A percentile compares a stretch with the other conserved stretches of the same genome.
phyloP scores from a whole-genome alignment of 2,329 filamentous ascomycete species.

The Penicillium sp. region DNA sequence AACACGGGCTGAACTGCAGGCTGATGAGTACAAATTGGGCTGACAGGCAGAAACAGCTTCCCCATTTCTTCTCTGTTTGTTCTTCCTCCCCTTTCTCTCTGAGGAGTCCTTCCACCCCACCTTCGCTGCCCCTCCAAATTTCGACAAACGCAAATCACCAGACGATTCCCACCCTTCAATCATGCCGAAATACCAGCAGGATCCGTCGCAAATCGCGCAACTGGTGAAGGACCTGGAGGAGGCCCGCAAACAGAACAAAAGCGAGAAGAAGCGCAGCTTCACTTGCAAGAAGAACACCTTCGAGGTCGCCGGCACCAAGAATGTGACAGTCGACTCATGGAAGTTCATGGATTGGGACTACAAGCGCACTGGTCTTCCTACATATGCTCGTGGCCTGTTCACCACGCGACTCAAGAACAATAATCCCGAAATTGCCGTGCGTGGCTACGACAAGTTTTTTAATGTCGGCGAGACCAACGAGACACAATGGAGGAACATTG shows the following conservation, averaged over 20 bases:
- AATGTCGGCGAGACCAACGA: constrained; percentile 81
- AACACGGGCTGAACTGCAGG: not conserved
- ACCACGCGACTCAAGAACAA: constrained; percentile 72
- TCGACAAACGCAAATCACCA: not conserved
- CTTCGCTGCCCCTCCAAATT: constrained; percentile 11
- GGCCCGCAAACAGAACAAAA: constrained; percentile 52
- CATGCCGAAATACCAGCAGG: constrained; percentile 55
- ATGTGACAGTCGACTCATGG: constrained; percentile 84
- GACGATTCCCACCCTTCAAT: not conserved
- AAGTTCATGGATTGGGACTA: constrained; percentile 95
- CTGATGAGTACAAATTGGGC: not conserved
- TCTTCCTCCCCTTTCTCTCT: not conserved
- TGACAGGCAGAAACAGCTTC: too few relatives aligned
- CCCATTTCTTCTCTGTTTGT: too few relatives aligned
- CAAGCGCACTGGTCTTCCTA: constrained; percentile 82
- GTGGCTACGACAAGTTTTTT: constrained; percentile 99
- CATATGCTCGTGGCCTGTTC: constrained; percentile 91
- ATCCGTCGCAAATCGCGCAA: constrained; percentile 67
- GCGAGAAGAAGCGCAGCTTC: constrained; percentile 60
- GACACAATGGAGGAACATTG: constrained; percentile 82
- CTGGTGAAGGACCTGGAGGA: constrained; percentile 69
- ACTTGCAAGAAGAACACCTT: constrained; percentile 83
- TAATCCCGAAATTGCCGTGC: constrained; percentile 75
- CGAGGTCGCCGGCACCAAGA: constrained; percentile 65
- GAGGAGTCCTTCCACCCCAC: constrained; percentile 2